Percentiles rank a stretch among this genome's conserved stretches.
Evolutionary conservation across 306 rosid genomes (phyloP).

Genomic region (Rubus parviflorus): DNA sequence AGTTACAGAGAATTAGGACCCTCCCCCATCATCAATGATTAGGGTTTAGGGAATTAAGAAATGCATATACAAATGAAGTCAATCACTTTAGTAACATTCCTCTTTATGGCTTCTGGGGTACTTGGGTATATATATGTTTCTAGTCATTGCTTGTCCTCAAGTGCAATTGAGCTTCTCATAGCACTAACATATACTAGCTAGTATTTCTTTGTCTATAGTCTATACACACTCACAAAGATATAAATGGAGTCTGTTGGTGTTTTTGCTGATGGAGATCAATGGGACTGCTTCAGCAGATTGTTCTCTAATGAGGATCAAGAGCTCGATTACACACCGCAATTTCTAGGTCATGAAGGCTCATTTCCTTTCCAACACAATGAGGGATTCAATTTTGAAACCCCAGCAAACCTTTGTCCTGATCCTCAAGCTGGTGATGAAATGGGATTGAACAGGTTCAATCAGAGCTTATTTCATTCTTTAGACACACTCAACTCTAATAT

Average conservation of each 20-base stretch:
- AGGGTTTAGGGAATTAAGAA: constrained; percentile 22
- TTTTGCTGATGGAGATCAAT: constrained; percentile 59
- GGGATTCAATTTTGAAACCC: constrained; percentile 40
- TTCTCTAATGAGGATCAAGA: constrained; percentile 42
- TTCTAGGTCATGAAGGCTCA: constrained; percentile 43
- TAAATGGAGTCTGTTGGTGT: constrained; percentile 70
- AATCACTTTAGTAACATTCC: constrained; percentile 38
- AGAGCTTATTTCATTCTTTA: constrained; percentile 47
- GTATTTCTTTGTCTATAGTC: background rate
- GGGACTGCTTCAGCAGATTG: constrained; percentile 55
- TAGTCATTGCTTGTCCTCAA: constrained; percentile 26
- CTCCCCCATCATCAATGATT: constrained; percentile 43
- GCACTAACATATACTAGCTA: constrained; percentile 6
- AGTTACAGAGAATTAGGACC: constrained; percentile 58
- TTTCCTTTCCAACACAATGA: constrained; percentile 33
- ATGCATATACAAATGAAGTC: constrained; percentile 42
- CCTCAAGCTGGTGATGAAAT: constrained; percentile 19
- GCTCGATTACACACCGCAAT: constrained; percentile 47
- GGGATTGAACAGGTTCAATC: constrained; percentile 26
- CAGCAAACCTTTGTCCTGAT: constrained; percentile 30
- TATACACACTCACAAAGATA: constrained; percentile 1
- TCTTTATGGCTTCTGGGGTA: constrained; percentile 15
- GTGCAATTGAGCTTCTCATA: constrained; percentile 28
- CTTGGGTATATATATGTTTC: constrained; percentile 37
- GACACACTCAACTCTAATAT: constrained; percentile 44